Percentiles rank a stretch among this genome's conserved stretches.
These are phyloP conservation scores for Panellus pusillus DNA, from an alignment of 768 basidiomycete genomes.

Conservation along the genomic window DNA sequence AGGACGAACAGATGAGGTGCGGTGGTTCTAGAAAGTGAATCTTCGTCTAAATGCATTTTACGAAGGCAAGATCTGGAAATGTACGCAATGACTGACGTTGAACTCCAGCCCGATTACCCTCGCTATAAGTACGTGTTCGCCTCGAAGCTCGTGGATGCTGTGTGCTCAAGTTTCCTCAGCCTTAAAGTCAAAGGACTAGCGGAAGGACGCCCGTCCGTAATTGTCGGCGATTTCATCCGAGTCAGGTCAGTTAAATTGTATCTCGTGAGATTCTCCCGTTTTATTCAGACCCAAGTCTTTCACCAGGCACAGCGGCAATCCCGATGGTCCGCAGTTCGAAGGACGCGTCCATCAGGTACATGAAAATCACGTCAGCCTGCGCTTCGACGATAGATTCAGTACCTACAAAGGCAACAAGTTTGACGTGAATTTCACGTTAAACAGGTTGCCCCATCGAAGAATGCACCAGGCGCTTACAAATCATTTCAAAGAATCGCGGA, in stretches of 20 bases:
- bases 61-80: constrained; percentile 38
- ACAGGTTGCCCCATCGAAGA: constrained; percentile 51
- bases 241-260: constrained; percentile 28
- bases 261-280: not conserved
- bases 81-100: constrained; percentile 37
- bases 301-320: constrained; percentile 22
- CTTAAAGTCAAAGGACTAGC: constrained; percentile 55
- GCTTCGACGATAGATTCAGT: constrained; percentile 47
- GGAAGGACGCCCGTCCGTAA: constrained; percentile 58
- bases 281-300: not conserved
- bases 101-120: constrained; percentile 34
- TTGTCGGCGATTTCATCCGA: constrained; percentile 49
- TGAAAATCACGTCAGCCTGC: constrained; percentile 42
- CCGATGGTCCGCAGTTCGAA: constrained; percentile 35
- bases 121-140: constrained; percentile 43
- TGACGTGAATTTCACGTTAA: constrained; percentile 57
- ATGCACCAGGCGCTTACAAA: constrained; percentile 55
- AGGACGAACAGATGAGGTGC: constrained; percentile 50
- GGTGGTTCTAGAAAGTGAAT: constrained; percentile 13
- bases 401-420: constrained; percentile 39
- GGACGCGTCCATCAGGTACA: constrained; percentile 51
- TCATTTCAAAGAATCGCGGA: constrained; percentile 35
- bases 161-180: constrained; percentile 27
- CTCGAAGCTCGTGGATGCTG: not conserved
- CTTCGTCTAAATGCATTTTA: constrained; percentile 9